Conservation (phyloP, 2,329 filamentous ascomycete genomes). For the Ceratocystis albifundus region DNA sequence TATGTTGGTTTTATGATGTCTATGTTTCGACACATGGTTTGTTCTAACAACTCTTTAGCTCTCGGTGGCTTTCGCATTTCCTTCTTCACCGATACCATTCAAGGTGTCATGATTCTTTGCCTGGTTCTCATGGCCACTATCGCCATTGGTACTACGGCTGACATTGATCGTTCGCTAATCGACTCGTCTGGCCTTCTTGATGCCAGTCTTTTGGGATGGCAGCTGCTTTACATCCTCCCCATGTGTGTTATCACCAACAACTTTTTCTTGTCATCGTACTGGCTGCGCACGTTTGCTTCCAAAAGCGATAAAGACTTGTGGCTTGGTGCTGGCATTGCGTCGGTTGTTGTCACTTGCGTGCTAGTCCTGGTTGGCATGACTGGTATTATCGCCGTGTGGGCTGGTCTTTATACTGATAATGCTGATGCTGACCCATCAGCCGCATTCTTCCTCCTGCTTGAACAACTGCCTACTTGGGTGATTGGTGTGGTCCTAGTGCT, state of each 20-base stretch:
- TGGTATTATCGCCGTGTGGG: constrained; percentile 68
- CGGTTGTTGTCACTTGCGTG: constrained; percentile 53
- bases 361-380: constrained; percentile 61
- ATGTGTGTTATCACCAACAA: constrained; percentile 73
- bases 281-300: constrained; percentile 73
- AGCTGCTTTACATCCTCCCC: constrained; percentile 73
- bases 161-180: constrained; percentile 59
- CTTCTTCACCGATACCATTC: constrained; percentile 72
- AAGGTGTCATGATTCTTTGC: constrained; percentile 64
- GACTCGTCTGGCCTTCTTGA: constrained; percentile 58
- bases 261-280: constrained; percentile 76
- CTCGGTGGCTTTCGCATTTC: constrained; percentile 74
- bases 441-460: constrained; percentile 64
- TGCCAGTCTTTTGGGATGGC: constrained; percentile 63
- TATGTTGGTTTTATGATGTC: constrained; percentile 32
- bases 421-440: constrained; percentile 48
- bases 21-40: neutral
- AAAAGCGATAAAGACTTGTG: constrained; percentile 67
- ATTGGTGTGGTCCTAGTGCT: constrained; percentile 71
- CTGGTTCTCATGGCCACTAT: constrained; percentile 67
- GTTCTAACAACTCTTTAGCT: constrained; percentile 36
- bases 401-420: constrained; percentile 56
- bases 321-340: constrained; percentile 60
- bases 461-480: constrained; percentile 65
- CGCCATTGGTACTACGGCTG: constrained; percentile 61